These are phyloP conservation scores for Sporothrix humicola DNA, from an alignment of 2,329 filamentous ascomycete genomes.

Conservation along the genomic window DNA sequence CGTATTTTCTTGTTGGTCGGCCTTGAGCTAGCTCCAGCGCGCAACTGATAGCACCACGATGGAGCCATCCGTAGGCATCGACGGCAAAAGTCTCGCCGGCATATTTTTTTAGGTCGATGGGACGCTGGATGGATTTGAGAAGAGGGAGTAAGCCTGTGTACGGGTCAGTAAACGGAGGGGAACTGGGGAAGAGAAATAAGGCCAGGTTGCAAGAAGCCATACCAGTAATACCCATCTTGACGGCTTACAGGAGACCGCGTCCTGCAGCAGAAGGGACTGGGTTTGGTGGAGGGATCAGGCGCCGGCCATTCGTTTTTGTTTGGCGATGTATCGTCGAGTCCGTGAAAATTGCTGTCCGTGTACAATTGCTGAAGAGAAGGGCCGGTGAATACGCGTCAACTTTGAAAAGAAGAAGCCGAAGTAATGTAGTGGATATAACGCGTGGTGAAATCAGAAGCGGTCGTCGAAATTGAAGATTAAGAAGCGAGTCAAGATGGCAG, in stretches of 20 bases:
- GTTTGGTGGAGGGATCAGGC: constrained; percentile 7
- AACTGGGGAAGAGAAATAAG: background rate
- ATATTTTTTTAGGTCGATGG: constrained; percentile 84
- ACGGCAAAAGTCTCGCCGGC: constrained; percentile 88
- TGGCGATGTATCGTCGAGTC: background rate
- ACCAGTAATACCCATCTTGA: constrained; percentile 40
- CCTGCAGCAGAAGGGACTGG: constrained; percentile 16
- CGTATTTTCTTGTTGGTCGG: constrained; percentile 86
- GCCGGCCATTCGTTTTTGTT: constrained; percentile 30
- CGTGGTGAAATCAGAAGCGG: background rate
- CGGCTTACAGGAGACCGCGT: constrained; percentile 4
- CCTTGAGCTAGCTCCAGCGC: constrained; percentile 87
- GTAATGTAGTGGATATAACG: background rate
- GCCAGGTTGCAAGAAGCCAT: background rate
- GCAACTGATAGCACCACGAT: constrained; percentile 88
- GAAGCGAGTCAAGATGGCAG: background rate
- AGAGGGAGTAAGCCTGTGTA: constrained; percentile 78
- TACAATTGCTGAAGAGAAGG: background rate
- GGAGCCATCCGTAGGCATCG: constrained; percentile 97
- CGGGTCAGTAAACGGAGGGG: background rate
- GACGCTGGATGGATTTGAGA: constrained; percentile 94
- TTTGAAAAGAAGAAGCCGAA: background rate
- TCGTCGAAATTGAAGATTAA: background rate
- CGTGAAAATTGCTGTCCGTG: background rate
- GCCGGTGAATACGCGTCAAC: background rate